Evolutionary conservation across 805 yeast genomes (phyloP), one percentile per base, ranked within the genome.

Genomic region (Candida berthetii): DNA sequence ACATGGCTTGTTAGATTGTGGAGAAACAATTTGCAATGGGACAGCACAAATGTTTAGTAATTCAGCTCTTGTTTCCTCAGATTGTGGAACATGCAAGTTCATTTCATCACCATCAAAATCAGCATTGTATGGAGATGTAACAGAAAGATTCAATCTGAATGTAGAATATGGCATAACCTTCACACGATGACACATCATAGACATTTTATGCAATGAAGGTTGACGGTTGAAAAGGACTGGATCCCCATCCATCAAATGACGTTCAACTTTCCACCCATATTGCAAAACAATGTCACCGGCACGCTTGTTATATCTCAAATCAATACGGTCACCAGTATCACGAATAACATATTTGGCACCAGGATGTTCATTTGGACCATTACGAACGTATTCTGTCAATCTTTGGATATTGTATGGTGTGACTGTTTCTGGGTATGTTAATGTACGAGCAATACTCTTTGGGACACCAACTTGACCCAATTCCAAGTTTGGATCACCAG

Each of bases 51-150:
- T 78, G 62, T 91, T 93, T 27, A 91, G 83, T 49, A 93, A 72
- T 65, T 93, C 99, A 1, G 99, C 96, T 60, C 98, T 79, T 0
- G 99, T 90, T 64, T 93, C 99, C 49, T 90, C 96, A 8, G 96
- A 85, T 64, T 93, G 99, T 3, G 99, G 99, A 52, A 91, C 99
- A 60, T 93, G 99, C 69, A 93, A 83, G 68, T 93, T 93, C 99
- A 93, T 93, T 69, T 93, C 99, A 67, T 93, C 99, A 75, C 99
- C 99, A 71, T 93, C 99, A 72, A 93, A 93, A 83, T 93, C 99
- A 36, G 99, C 99, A 69, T 93, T 93, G 66, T 93, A 93, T n/a
- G 99, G 99, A 16, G 98, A 88, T 0, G 99, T 93, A 36, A 93
- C 99, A 20, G 98, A 93, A 61, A 93, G 72, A 60, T 93, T 93